Percentiles rank a stretch among this genome's conserved stretches.
These are phyloP conservation scores for Leptomonas pyrrhocoris DNA, from an alignment of 208 protist genomes.

Conservation along the genomic window DNA sequence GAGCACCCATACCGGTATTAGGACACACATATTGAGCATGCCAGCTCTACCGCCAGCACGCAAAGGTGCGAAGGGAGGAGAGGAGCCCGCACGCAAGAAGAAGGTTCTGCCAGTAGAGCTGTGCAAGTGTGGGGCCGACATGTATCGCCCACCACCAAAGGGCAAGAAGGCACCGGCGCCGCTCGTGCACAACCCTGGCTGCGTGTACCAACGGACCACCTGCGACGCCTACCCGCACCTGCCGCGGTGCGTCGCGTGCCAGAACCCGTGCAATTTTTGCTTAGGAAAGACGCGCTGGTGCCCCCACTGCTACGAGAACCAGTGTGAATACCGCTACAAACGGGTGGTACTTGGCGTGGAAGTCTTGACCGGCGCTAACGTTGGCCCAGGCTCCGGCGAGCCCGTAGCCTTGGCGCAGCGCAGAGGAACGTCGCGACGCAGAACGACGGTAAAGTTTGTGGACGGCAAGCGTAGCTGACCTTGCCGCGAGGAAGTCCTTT, in stretches of 20 bases:
- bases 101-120: slow-evolving; percentile 74
- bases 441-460: slow-evolving; percentile 28
- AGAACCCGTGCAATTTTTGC: slow-evolving; percentile 78
- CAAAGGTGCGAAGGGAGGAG: slow-evolving; percentile 45
- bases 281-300: slow-evolving; percentile 80
- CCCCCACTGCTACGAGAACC: slow-evolving; percentile 86
- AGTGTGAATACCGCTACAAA: slow-evolving; percentile 77
- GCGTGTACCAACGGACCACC: slow-evolving; percentile 80
- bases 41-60: slow-evolving; percentile 5
- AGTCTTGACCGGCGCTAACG: slow-evolving; percentile 19
- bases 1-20: background rate
- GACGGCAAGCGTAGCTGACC: slow-evolving; percentile 21
- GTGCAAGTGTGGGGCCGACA: slow-evolving; percentile 85
- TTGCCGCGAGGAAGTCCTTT: background rate
- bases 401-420: background rate
- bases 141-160: slow-evolving; percentile 81
- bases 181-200: slow-evolving; percentile 70
- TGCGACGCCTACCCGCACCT: slow-evolving; percentile 86
- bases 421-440: slow-evolving; percentile 12
- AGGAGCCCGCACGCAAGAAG: slow-evolving; percentile 58
- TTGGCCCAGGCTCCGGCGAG: slow-evolving; percentile 19
- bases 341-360: slow-evolving; percentile 76
- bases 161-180: slow-evolving; percentile 64
- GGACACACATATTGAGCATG: slow-evolving; percentile 1
- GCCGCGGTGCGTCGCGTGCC: slow-evolving; percentile 70